Evolutionary conservation across 2,329 filamentous ascomycete genomes (phyloP).

Genomic region (Paecilomyces fulvus): DNA sequence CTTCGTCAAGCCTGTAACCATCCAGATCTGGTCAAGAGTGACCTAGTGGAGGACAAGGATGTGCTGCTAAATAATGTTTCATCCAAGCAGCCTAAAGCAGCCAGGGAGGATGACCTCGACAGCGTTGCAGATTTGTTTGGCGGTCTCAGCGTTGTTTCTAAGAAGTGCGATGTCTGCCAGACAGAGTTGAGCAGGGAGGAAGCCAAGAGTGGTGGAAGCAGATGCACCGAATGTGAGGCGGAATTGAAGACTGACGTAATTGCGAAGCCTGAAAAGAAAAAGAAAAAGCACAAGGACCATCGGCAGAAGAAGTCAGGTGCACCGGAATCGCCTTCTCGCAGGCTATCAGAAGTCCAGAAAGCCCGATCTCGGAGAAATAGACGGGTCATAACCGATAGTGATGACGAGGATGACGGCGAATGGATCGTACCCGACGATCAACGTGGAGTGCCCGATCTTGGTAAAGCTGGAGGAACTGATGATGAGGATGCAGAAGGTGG

Average conservation of each 20-base stretch:
- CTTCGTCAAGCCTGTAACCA: constrained; percentile 93
- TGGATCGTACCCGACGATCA: constrained; percentile 71
- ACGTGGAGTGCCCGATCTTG: constrained; percentile 52
- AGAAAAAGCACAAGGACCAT: constrained; percentile 42
- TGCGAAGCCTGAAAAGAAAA: constrained; percentile 27
- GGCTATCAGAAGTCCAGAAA: constrained; percentile 10
- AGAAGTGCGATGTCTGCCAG: constrained; percentile 78
- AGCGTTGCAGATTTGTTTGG: constrained; percentile 79
- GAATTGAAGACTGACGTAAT: constrained; percentile 58
- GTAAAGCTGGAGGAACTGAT: constrained; percentile 72
- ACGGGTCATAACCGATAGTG: constrained; percentile 43
- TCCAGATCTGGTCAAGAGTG: constrained; percentile 75
- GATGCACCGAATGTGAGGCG: constrained; percentile 66
- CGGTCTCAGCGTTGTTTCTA: constrained; percentile 67
- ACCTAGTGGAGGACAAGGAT: constrained; percentile 80
- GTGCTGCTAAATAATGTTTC: constrained; percentile 59
- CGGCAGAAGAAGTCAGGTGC: constrained; percentile 26
- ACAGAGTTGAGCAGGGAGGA: constrained; percentile 54
- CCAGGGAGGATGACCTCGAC: constrained; percentile 60
- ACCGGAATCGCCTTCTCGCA: constrained; percentile 16
- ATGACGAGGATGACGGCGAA: constrained; percentile 58
- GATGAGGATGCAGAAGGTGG: constrained; percentile 84
- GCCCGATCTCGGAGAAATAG: constrained; percentile 29
- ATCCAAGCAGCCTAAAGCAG: constrained; percentile 39
- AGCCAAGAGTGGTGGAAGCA: constrained; percentile 42